Evolutionary conservation across 164 flowering plant genomes (phyloP).

Genomic region (Piper longum): DNA sequence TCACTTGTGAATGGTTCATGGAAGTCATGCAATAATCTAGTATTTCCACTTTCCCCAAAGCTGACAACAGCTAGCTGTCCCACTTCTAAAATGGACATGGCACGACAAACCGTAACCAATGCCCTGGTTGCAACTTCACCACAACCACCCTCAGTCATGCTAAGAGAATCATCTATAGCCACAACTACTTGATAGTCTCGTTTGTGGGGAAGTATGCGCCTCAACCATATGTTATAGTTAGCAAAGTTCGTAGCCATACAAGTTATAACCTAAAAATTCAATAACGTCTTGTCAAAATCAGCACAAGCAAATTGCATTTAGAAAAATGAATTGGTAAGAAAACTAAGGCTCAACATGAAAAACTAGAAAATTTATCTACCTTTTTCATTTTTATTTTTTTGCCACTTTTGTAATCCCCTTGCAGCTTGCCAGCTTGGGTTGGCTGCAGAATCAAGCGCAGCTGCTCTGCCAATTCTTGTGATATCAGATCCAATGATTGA

Average conservation of each 20-base stretch:
- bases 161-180: conserved; percentile 92
- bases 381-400: conserved; percentile 94
- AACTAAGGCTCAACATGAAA: too few relatives aligned
- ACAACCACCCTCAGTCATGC: conserved; percentile 85
- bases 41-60: conserved; percentile 82
- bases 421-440: conserved; percentile 84
- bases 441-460: conserved; percentile 90
- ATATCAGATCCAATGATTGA: conserved; percentile 38
- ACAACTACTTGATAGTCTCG: conserved; percentile 92
- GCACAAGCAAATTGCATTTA: too few relatives aligned
- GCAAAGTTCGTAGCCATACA: conserved; percentile 86
- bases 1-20: conserved; percentile 72
- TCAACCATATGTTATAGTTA: conserved; percentile 87
- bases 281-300: too few relatives aligned
- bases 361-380: conserved; percentile 4
- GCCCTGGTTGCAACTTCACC: conserved; percentile 82
- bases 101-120: conserved; percentile 90
- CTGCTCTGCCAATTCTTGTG: conserved; percentile 94
- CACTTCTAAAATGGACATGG: conserved; percentile 90
- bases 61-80: conserved; percentile 89
- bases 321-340: too few relatives aligned
- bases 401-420: conserved; percentile 91
- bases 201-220: conserved; percentile 78
- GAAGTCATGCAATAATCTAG: conserved; percentile 66
- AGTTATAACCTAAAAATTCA: conserved; percentile 36